phyloP scores from a whole-genome alignment of 345 rosid species.

The Gossypium australe region DNA sequence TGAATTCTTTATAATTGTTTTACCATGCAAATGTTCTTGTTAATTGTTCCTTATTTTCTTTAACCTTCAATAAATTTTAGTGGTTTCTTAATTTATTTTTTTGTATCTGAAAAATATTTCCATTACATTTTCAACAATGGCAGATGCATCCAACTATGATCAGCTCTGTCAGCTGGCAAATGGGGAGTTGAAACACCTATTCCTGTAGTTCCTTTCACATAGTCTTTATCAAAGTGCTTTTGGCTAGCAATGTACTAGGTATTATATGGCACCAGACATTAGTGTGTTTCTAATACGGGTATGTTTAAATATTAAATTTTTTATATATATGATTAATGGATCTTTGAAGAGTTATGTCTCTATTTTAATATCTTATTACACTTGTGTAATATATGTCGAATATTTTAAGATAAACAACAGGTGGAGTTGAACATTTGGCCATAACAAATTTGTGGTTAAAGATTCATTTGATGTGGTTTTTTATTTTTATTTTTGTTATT shows the following conservation, averaged over 20 bases:
- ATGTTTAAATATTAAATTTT: too few relatives aligned
- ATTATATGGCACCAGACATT: neutral
- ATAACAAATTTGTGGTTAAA: neutral
- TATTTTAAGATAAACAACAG: too few relatives aligned
- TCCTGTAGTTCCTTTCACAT: constrained; percentile 32
- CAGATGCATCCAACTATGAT: constrained; percentile 59
- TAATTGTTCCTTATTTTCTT: neutral
- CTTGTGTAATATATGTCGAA: too few relatives aligned
- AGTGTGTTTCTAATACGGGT: too few relatives aligned
- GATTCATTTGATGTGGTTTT: neutral
- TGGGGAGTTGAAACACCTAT: constrained; percentile 66
- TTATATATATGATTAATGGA: too few relatives aligned
- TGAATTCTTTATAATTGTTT: neutral
- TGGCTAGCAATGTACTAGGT: neutral
- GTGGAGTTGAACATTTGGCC: too few relatives aligned
- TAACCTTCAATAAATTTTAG: neutral
- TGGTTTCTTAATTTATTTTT: neutral
- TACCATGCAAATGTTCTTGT: neutral
- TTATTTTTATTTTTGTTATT: neutral
- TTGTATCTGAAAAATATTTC: neutral
- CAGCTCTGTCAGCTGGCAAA: constrained; percentile 84
- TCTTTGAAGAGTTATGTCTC: too few relatives aligned
- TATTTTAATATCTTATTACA: too few relatives aligned
- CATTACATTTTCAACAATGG: constrained; percentile 13
- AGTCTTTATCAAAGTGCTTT: neutral